Conservation (phyloP, 352 stramenopile species). For the Elongisporangium anandrum region DNA sequence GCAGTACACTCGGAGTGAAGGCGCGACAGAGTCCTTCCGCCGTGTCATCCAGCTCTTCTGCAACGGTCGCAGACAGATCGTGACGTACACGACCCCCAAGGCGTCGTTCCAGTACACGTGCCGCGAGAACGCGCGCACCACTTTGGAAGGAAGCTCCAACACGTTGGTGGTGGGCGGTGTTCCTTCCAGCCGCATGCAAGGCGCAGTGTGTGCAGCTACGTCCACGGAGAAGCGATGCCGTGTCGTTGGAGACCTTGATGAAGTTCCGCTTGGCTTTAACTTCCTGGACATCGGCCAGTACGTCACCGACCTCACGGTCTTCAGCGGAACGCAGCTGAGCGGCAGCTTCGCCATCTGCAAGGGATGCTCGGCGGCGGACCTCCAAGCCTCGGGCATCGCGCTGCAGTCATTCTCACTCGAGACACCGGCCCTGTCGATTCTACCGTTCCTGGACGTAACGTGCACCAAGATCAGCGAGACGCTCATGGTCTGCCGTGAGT, state of each 20-base stretch:
- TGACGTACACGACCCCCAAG: background rate
- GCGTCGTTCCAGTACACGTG: background rate
- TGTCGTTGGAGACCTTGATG: background rate
- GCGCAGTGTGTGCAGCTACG: background rate
- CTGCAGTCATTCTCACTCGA: background rate
- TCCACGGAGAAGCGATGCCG: background rate
- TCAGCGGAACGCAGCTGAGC: background rate
- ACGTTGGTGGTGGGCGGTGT: background rate
- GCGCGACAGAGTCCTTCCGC: slow-evolving; percentile 3
- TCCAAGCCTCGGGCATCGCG: background rate
- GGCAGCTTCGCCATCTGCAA: slow-evolving; percentile 11
- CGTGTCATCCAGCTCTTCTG: background rate
- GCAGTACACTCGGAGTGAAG: background rate
- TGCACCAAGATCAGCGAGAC: background rate
- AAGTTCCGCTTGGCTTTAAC: background rate
- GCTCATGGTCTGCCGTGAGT: background rate
- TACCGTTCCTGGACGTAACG: background rate
- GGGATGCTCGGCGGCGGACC: background rate
- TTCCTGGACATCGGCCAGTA: slow-evolving; percentile 5
- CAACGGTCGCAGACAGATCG: background rate
- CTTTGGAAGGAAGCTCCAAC: background rate
- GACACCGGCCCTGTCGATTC: background rate
- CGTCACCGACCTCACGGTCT: slow-evolving; percentile 6
- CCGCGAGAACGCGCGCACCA: background rate
- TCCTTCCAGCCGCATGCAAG: background rate